phyloP scores from a whole-genome alignment of 257 asterid species.

The Fraxinus americana region DNA sequence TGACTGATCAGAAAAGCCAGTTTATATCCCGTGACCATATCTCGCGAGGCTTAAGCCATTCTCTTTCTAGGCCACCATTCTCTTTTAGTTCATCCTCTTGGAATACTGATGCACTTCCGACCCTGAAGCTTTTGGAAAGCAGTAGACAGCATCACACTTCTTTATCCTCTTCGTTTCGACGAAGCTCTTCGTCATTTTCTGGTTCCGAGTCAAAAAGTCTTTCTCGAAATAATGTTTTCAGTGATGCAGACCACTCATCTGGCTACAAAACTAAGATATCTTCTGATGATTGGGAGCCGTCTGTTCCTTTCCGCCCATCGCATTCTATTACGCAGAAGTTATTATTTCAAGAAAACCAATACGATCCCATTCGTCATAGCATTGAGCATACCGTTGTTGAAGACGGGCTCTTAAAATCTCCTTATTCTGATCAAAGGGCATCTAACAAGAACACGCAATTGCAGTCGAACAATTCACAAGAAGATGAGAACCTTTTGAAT shows the following conservation, averaged over 20 bases:
- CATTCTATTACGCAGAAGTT: constrained; percentile 53
- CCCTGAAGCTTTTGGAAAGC: constrained; percentile 37
- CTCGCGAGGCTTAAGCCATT: constrained; percentile 30
- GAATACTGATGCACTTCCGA: constrained; percentile 37
- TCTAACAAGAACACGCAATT: constrained; percentile 39
- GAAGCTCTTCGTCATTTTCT: constrained; percentile 44
- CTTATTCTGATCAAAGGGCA: constrained; percentile 55
- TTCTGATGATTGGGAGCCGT: constrained; percentile 73
- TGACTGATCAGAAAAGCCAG: constrained; percentile 30
- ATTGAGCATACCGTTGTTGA: constrained; percentile 36
- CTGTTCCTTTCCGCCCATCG: constrained; percentile 73
- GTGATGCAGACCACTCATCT: constrained; percentile 34
- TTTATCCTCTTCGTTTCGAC: constrained; percentile 44
- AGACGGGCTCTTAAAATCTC: constrained; percentile 35
- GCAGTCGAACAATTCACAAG: constrained; percentile 40
- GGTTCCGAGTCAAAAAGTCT: constrained; percentile 44
- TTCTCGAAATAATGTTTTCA: constrained; percentile 29
- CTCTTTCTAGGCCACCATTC: constrained; percentile 37
- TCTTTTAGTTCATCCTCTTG: constrained; percentile 51
- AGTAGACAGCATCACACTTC: constrained; percentile 44
- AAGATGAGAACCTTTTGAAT: constrained; percentile 44
- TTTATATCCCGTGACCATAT: constrained; percentile 26
- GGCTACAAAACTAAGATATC: constrained; percentile 33
- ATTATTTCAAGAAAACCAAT: constrained; percentile 45
- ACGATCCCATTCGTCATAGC: constrained; percentile 54